Percentiles rank a stretch among this genome's conserved stretches.
These are phyloP conservation scores for Curvularia sp. DNA, from an alignment of 2,329 filamentous ascomycete genomes.

Conservation along the genomic window DNA sequence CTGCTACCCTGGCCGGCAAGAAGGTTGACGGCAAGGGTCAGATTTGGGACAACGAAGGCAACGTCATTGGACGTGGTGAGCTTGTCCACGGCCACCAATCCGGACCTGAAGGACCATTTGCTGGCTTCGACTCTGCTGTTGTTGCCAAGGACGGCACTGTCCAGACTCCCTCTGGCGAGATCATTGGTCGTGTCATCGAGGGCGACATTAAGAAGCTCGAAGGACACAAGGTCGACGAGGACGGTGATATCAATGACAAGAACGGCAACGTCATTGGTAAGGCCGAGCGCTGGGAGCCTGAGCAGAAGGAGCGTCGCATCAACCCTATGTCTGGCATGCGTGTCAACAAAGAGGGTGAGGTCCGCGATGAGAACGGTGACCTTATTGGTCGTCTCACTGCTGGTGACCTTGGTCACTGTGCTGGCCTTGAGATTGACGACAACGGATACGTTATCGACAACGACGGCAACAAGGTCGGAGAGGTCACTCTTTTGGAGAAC, in stretches of 20 bases:
- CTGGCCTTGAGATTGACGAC: conserved; percentile 61
- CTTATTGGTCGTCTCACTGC: conserved; percentile 59
- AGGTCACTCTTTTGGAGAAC: conserved; percentile 68
- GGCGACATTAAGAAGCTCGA: conserved; percentile 61
- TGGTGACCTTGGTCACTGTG: conserved; percentile 61
- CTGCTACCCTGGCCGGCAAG: conserved; percentile 63
- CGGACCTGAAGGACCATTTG: conserved; percentile 64
- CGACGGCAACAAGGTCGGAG: conserved; percentile 69
- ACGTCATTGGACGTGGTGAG: conserved; percentile 66
- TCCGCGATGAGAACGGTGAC: conserved; percentile 60
- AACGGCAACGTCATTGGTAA: conserved; percentile 62
- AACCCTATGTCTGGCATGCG: conserved; percentile 66
- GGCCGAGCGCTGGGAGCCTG: conserved; percentile 62
- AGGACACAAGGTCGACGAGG: conserved; percentile 60
- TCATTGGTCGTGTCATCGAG: conserved; percentile 59
- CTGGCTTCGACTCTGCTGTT: conserved; percentile 64
- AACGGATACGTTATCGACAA: conserved; percentile 62
- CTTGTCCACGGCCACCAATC: conserved; percentile 61
- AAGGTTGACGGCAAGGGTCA: conserved; percentile 69
- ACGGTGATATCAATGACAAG: conserved; percentile 62
- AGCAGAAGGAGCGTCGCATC: conserved; percentile 62
- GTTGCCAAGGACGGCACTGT: conserved; percentile 67
- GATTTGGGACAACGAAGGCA: conserved; percentile 69
- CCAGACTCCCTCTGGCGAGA: conserved; percentile 54
- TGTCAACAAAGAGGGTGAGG: conserved; percentile 63